Evolutionary conservation across 1,284 basidiomycete genomes (phyloP).

Genomic region (Kalmanozyma brasiliensis): DNA sequence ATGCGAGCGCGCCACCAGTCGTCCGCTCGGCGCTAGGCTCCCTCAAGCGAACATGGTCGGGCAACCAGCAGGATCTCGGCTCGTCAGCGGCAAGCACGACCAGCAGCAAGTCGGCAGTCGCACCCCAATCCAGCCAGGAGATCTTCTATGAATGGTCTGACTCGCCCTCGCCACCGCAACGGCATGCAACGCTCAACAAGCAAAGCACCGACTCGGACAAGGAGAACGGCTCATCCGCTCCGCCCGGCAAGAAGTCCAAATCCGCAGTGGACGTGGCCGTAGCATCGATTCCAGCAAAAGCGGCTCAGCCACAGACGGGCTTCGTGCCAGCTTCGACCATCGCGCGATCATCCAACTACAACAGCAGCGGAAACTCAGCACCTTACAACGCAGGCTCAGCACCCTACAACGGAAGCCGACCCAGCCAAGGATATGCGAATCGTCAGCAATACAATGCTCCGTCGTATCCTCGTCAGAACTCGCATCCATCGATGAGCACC

Average conservation of each 20-base stretch:
- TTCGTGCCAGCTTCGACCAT: constrained; percentile 22
- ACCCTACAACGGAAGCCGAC: too few species aligned
- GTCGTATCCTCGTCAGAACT: constrained; percentile 1
- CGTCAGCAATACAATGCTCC: not conserved
- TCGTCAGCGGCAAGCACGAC: constrained; percentile 12
- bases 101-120: constrained; percentile 1
- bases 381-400: too few species aligned
- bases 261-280: not conserved
- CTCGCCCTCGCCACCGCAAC: constrained; percentile 37
- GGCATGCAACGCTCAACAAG: not conserved
- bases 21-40: constrained; percentile 41
- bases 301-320: constrained; percentile 6
- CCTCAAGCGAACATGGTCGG: constrained; percentile 52
- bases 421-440: too few species aligned
- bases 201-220: constrained; percentile 30
- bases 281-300: not conserved
- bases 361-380: constrained; percentile 2
- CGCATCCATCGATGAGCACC: constrained; percentile 17
- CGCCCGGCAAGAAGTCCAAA: constrained; percentile 24
- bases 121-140: constrained; percentile 28
- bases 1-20: constrained; percentile 19
- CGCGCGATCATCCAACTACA: constrained; percentile 5
- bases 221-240: constrained; percentile 19
- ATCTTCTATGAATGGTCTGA: constrained; percentile 45
- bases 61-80: constrained; percentile 51